Evolutionary conservation across 2,329 filamentous ascomycete genomes (phyloP), one percentile per base, ranked within the genome.

Genomic region (Ascochyta fabae): DNA sequence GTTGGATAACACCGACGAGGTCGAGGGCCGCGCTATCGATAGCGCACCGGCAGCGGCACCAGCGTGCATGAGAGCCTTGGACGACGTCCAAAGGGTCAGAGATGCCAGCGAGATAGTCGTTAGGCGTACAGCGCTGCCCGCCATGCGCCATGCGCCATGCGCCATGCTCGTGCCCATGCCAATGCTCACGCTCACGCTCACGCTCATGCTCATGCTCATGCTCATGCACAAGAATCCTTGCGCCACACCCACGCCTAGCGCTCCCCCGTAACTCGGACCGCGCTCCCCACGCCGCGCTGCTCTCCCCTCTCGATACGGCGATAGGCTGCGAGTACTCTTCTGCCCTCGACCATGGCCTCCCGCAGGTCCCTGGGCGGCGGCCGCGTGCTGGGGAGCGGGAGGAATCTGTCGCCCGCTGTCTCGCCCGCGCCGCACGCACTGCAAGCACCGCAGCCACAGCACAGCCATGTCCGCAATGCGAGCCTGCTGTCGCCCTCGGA

Each of bases 351-450:
- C 60, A 74, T 75, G 72, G 68, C 72, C 71, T 73, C 71, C 61
- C 71, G 72, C 81, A 93, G 90, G 82, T 79, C 77, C 58, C 85
- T 97, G 76, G 94, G 94, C 78, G 93, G 94, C 78, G 94, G 94
- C 75, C 88, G 94, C 80, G 88, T 97, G 72, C 81, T 97, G 69
- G 94, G 94, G 70, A 96, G 85, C 79, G 92, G 91, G 69, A 92
- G 89, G 77, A 87, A 89, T 69, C 86, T 96, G 69, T 89, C 88
- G 66, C 89, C 91, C 69, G 80, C 84, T 61, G 73, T 77, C 56
- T 75, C 79, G 56, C 48, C 50, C 52, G 47, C 46, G 19, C 27
- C 41, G 24, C 53, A 40, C 63, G 75, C 75, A 23, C 44, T 45
- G 6, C 53, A 50, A 10, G 47, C 48, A 31, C 64, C 55, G 45